Conservation (phyloP, 2,329 filamentous ascomycete species). For the Zymoseptoria pseudotritici region DNA sequence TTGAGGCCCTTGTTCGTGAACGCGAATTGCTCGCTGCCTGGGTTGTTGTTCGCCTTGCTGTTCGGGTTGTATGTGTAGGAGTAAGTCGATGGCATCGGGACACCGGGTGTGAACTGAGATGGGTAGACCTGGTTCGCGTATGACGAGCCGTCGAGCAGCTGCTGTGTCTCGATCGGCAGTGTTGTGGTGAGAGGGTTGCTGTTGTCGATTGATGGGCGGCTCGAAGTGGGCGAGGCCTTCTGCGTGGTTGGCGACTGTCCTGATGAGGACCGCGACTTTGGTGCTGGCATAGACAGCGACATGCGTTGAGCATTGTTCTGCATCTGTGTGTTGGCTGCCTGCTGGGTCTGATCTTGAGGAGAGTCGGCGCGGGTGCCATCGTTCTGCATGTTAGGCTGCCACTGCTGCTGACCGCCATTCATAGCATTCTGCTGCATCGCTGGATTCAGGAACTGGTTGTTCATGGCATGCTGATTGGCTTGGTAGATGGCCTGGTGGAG, state of each 20-base stretch:
- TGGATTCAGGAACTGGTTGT: conserved; percentile 36
- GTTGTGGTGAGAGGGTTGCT: conserved; percentile 40
- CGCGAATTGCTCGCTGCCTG: background rate
- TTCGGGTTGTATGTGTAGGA: conserved; percentile 19
- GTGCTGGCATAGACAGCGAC: conserved; percentile 33
- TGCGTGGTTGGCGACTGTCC: background rate
- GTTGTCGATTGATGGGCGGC: conserved; percentile 1
- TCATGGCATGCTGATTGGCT: conserved; percentile 32
- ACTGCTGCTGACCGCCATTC: conserved; percentile 32
- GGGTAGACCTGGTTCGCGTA: conserved; percentile 6
- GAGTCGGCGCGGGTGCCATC: background rate
- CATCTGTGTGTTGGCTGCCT: background rate
- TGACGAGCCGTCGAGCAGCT: conserved; percentile 37
- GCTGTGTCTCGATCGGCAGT: conserved; percentile 47
- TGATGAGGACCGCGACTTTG: conserved; percentile 14
- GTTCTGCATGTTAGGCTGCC: conserved; percentile 27
- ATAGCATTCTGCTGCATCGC: conserved; percentile 25
- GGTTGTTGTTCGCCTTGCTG: conserved; percentile 27
- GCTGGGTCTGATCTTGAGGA: background rate
- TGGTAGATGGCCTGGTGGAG: conserved; percentile 41
- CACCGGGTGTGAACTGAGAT: conserved; percentile 10
- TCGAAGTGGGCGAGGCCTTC: background rate
- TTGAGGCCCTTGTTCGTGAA: conserved; percentile 7
- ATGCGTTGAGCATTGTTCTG: conserved; percentile 29
- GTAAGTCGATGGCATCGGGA: conserved; percentile 13